A percentile compares a stretch with the other conserved stretches of the same genome.
Evolutionary conservation across 345 rosid species (phyloP).

Genomic region (Eucalyptus globulus): DNA sequence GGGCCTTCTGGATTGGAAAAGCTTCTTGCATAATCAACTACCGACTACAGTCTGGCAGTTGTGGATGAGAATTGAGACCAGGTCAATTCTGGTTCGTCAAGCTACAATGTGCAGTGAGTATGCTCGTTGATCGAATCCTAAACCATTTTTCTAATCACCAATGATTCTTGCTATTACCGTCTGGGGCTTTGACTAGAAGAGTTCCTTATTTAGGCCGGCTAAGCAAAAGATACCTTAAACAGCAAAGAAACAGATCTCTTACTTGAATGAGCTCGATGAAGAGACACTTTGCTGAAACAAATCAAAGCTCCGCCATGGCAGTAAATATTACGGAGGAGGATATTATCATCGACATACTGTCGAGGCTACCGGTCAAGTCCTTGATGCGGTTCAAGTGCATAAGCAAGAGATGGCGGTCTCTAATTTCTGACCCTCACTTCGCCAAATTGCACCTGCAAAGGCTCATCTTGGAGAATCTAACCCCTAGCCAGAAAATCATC

Average conservation of each 20-base stretch:
- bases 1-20: neutral
- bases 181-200: neutral
- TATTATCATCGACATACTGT: too few species aligned
- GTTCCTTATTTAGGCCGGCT: neutral
- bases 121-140: neutral
- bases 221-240: neutral
- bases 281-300: neutral
- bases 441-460: too few species aligned
- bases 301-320: neutral
- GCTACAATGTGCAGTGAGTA: neutral
- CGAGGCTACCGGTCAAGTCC: too few species aligned
- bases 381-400: too few species aligned
- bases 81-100: neutral
- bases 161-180: neutral
- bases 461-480: too few species aligned
- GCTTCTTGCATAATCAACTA: neutral
- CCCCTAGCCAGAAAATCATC: too few species aligned
- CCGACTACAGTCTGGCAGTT: neutral
- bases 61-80: neutral
- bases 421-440: too few species aligned
- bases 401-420: too few species aligned
- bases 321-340: neutral
- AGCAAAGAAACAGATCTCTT: neutral
- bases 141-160: neutral
- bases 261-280: neutral